Conservation (phyloP, 805 yeast genomes). For the Nakazawaea ernobii region DNA sequence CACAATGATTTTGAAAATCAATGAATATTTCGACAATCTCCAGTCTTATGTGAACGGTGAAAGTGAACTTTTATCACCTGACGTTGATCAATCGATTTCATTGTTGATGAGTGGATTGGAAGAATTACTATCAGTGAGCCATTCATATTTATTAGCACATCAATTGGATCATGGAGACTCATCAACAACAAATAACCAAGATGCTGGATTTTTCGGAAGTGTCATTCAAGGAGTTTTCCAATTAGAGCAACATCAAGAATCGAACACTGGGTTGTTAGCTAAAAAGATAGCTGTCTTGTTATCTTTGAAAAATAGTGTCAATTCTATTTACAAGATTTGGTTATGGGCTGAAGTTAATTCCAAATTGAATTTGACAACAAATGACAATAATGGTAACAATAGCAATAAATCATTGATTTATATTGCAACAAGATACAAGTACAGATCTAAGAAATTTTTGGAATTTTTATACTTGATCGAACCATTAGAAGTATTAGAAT, state of each 20-base stretch:
- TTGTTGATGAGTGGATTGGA: conserved; percentile 55
- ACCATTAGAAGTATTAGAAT: conserved; percentile 67
- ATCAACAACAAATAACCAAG: conserved; percentile 17
- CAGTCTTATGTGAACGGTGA: conserved; percentile 12
- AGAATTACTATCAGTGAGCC: conserved; percentile 54
- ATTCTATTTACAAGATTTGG: conserved; percentile 63
- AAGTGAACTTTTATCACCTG: conserved; percentile 17
- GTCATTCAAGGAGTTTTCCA: conserved; percentile 78
- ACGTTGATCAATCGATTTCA: conserved; percentile 39
- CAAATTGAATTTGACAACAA: conserved; percentile 13
- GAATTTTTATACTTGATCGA: conserved; percentile 64
- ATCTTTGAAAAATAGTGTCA: conserved; percentile 57
- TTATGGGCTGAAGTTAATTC: conserved; percentile 48
- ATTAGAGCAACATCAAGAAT: conserved; percentile 54
- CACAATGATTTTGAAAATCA: conserved; percentile 37
- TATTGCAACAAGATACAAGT: conserved; percentile 57
- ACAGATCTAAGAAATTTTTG: conserved; percentile 58
- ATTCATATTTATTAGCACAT: conserved; percentile 38
- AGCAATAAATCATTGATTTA: conserved; percentile 32
- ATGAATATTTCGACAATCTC: conserved; percentile 24
- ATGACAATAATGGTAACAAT: conserved; percentile 9
- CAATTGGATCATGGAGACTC: conserved; percentile 4
- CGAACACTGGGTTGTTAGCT: conserved; percentile 41
- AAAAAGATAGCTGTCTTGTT: conserved; percentile 53
- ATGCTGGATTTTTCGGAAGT: conserved; percentile 54